A percentile compares a stretch with the other conserved stretches of the same genome.
phyloP scores from a whole-genome alignment of 2,329 filamentous ascomycete species.

The Cladorrhinum sp. region DNA sequence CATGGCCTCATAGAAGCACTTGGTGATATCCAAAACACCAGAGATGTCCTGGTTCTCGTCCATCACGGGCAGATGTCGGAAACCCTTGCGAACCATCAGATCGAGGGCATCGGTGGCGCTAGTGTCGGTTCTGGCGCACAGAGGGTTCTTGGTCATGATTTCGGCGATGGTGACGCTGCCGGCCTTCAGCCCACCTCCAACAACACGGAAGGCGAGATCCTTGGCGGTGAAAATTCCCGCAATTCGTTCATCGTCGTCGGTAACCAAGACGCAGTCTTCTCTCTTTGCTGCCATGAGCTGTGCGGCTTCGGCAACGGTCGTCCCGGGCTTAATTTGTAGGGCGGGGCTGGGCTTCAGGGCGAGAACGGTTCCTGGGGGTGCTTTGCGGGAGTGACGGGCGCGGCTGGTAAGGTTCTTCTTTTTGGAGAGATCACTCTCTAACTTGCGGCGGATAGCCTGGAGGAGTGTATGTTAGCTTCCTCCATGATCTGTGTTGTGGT shows the following conservation, averaged over 20 bases:
- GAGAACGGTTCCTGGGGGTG: constrained; percentile 91
- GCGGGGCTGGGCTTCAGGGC: constrained; percentile 93
- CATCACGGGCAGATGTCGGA: constrained; percentile 97
- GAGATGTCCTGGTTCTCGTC: constrained; percentile 99
- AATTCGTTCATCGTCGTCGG: constrained; percentile 96
- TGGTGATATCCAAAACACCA: constrained; percentile 96
- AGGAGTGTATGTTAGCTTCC: constrained; percentile 31
- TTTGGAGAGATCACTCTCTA: constrained; percentile 97
- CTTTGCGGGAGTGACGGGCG: constrained; percentile 83
- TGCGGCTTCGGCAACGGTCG: constrained; percentile 91
- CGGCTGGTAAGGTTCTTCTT: constrained; percentile 81
- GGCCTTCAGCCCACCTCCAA: constrained; percentile 85
- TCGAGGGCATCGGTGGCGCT: constrained; percentile 97
- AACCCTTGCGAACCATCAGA: constrained; percentile 97
- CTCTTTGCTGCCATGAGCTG: constrained; percentile 99
- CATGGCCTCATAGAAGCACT: constrained; percentile 99
- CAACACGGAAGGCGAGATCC: constrained; percentile 94
- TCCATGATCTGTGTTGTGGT: background rate
- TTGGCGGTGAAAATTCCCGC: constrained; percentile 99
- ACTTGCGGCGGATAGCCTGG: constrained; percentile 87
- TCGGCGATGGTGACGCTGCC: constrained; percentile 89
- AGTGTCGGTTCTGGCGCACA: constrained; percentile 95
- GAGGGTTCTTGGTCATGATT: constrained; percentile 99
- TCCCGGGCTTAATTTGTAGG: constrained; percentile 93
- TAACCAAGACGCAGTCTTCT: constrained; percentile 96